Conservation (phyloP, 2,329 filamentous ascomycete genomes). For the Scedosporium boydii region DNA sequence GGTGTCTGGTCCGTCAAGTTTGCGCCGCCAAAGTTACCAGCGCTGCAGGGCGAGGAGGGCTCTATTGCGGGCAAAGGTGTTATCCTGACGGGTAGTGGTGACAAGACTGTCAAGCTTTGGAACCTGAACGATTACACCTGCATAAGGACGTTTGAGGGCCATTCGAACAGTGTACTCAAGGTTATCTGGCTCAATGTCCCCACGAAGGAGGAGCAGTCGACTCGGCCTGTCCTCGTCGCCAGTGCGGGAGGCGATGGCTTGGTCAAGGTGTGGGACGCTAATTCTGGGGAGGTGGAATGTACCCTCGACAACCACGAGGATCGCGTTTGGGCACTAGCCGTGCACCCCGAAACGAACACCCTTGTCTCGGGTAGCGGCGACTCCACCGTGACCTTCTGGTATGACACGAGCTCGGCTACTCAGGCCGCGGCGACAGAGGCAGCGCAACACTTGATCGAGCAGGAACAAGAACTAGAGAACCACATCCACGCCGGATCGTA, state of each 20-base stretch:
- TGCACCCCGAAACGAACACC: slow-evolving; percentile 58
- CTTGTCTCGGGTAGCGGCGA: slow-evolving; percentile 89
- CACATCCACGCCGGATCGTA: slow-evolving; percentile 83
- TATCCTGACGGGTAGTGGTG: slow-evolving; percentile 82
- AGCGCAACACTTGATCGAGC: slow-evolving; percentile 73
- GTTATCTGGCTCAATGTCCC: slow-evolving; percentile 70
- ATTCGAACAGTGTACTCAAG: slow-evolving; percentile 92
- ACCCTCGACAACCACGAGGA: slow-evolving; percentile 97
- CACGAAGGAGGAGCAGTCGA: slow-evolving; percentile 36
- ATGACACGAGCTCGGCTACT: slow-evolving; percentile 77
- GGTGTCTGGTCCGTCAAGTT: slow-evolving; percentile 96
- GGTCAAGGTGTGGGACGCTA: slow-evolving; percentile 92
- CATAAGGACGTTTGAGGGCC: slow-evolving; percentile 87
- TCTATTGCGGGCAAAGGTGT: slow-evolving; percentile 70
- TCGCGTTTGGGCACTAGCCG: slow-evolving; percentile 81
- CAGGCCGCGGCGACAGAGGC: slow-evolving; percentile 64
- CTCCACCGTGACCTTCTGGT: slow-evolving; percentile 91
- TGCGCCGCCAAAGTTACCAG: slow-evolving; percentile 67
- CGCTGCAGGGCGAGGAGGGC: slow-evolving; percentile 62
- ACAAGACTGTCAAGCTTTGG: slow-evolving; percentile 96
- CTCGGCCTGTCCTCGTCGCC: slow-evolving; percentile 61
- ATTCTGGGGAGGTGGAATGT: slow-evolving; percentile 72
- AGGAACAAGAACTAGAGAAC: slow-evolving; percentile 90
- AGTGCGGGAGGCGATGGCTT: slow-evolving; percentile 89
- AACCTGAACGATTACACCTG: slow-evolving; percentile 87